A percentile compares a stretch with the other conserved stretches of the same genome.
Evolutionary conservation across 2,329 filamentous ascomycete genomes (phyloP).

Genomic region (Penicillium concentricum): DNA sequence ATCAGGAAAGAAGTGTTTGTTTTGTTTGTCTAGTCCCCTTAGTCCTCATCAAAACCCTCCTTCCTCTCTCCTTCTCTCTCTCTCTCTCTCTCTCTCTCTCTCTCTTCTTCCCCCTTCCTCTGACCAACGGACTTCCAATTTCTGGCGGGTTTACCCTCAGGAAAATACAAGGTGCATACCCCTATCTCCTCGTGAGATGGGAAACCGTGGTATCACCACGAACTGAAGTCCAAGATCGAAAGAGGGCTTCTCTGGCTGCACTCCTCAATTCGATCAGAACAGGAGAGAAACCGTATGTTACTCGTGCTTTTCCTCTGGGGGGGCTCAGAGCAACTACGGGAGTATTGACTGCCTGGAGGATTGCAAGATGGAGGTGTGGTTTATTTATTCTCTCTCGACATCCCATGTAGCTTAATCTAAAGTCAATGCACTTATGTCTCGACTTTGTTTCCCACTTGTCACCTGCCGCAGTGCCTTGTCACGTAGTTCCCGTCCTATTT

Average conservation of each 20-base stretch:
- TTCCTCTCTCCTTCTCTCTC: too few relatives aligned
- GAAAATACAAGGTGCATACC: slow-evolving; percentile 5
- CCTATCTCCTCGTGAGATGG: not conserved
- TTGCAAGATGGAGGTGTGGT: slow-evolving; percentile 6
- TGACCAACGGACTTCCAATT: slow-evolving; percentile 2
- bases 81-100: not conserved
- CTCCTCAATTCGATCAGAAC: not conserved
- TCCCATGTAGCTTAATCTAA: not conserved
- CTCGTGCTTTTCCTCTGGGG: not conserved
- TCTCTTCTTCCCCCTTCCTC: not conserved
- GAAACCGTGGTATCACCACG: slow-evolving; percentile 5
- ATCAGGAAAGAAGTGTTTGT: not conserved
- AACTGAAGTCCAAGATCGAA: slow-evolving; percentile 7
- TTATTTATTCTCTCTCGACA: slow-evolving; percentile 11
- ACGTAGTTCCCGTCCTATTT: not conserved
- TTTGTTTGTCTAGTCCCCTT: not conserved
- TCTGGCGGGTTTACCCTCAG: not conserved
- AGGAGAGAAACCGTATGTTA: slow-evolving; percentile 3
- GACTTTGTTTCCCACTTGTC: not conserved
- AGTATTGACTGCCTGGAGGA: not conserved
- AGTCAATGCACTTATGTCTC: not conserved
- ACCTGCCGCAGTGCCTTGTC: not conserved
- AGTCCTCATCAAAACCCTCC: not conserved
- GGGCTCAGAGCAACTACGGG: slow-evolving; percentile 8
- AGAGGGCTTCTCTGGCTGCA: slow-evolving; percentile 12